Percentiles rank a stretch among this genome's conserved stretches.
phyloP scores from a whole-genome alignment of 495 filamentous ascomycete species.

The Sporormia fimetaria region DNA sequence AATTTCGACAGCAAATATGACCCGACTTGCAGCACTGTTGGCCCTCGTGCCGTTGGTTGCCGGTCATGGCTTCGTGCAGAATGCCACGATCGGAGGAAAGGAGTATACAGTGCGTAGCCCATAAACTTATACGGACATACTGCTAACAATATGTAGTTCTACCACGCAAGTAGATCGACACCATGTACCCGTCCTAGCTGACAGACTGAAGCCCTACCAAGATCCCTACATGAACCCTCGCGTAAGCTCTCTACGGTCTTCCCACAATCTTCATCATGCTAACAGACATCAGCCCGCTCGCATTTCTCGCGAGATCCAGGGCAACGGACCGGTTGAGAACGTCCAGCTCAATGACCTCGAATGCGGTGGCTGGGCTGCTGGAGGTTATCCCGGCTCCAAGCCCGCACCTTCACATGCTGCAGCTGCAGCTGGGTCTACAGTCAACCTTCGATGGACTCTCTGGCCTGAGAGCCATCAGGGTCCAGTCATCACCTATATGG shows the following conservation, averaged over 20 bases:
- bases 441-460: constrained; percentile 18
- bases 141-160: constrained; percentile 6
- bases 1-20: too few relatives aligned
- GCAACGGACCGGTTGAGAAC: constrained; percentile 42
- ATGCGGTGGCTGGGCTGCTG: constrained; percentile 26
- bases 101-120: constrained; percentile 1
- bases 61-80: constrained; percentile 28
- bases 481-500: constrained; percentile 21
- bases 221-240: constrained; percentile 38
- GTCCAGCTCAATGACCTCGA: constrained; percentile 37
- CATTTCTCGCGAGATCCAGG: constrained; percentile 39
- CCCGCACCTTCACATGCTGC: constrained; percentile 14
- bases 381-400: constrained; percentile 29
- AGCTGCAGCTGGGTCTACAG: constrained; percentile 10
- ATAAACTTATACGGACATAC: constrained; percentile 3
- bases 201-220: constrained; percentile 32
- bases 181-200: not conserved
- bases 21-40: not conserved
- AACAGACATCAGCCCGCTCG: constrained; percentile 26
- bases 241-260: not conserved
- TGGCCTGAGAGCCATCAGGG: constrained; percentile 19
- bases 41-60: constrained; percentile 1
- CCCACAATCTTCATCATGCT: too few relatives aligned
- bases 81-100: constrained; percentile 37
- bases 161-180: not conserved